Base-by-base conservation (phyloP, 306 rosid species). In the Prunus mongolica region DNA sequence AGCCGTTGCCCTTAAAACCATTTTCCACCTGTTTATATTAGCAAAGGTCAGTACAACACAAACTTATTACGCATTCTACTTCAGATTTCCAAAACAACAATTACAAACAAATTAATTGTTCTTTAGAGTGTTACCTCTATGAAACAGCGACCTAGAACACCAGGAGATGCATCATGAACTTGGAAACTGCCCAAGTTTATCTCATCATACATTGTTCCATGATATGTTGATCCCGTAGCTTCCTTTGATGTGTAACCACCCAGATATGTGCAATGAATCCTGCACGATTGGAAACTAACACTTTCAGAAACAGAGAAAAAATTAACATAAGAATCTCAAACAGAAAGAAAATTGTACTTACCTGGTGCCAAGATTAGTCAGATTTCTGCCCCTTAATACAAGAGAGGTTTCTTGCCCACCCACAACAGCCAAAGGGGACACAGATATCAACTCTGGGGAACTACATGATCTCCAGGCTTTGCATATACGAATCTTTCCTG, bases 391-490 rank as follows among this genome's bases (percentile, higher is more conserved):
- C 92, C 82, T 89, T 77, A 93, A 77, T 34, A 80, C 67, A 71
- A 93, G 65, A 22, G 93, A 84, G 50, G 96, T 89, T 71, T 91
- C 90, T 82, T 89, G 85, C 71, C 98, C 97, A 54, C 88, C 82
- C 74, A 89, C 93, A 71, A 93, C 84, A 27, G 97, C 98, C 83
- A 93, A 77, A 81, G 98, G 98, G 65, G 96, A 86, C 38, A 91
- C 91, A 9, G 88, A 89, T 73, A 84, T 86, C 88, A 93, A 80
- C 91, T 91, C 98, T 3, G 98, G 97, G 19, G 93, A 85, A 86
- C 83, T 84, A 88, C 86, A 87, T 47, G 97, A 78, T 76, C 87
- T 91, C 91, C 91, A 91, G 19, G 89, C 77, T 78, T 84, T 91
- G 86, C 89, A 82, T 70, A 87, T 20, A 72, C 86, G 92, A 69